Base-by-base conservation (phyloP, 768 basidiomycete species). In the Leccinum olivaceopallidum region DNA sequence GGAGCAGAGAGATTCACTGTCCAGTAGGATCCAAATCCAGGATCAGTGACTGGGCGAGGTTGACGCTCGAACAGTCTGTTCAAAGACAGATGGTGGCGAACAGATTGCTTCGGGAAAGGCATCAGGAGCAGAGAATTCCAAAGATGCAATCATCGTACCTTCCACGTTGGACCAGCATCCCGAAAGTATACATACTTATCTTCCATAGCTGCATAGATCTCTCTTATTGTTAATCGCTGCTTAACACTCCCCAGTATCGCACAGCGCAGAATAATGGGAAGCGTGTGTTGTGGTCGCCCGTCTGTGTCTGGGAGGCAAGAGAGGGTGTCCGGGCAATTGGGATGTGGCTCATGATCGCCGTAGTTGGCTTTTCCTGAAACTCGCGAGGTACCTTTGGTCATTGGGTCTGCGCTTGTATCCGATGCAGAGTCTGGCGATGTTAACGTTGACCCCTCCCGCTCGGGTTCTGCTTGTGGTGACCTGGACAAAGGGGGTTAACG, bases 1-100 rank as follows among this genome's bases (percentile, higher is more conserved):
- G 90, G 90, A n/a, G 91, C 91, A 53, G 83, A 73, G 22, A 92
- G 79, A 73, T 92, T 92, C n/a, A 93, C 91, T 37, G 90, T 92
- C 91, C 91, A 93, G 69, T 93, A 92, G 12, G 90, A 92, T 22
- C 91, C 91, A 71, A 92, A 91, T 16, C 91, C 91, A 13, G 91
- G 91, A 71, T 92, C 90, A 32, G 90, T 90, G 10, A 89, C 88
- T 8, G 91, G 91, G 54, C 91, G 83, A 20, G 88, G 87, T 66
- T 91, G 89, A 54, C 90, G 83, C 71, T 93, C 91, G 67, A 93
- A 93, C 5, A 93, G 75, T 37, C 89, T 84, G 73, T 92, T 92
- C 55, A 92, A 76, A 12, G 91, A 92, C 39, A 93, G 79, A 73
- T 92, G 91, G 63, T 93, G 91, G 59, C 91, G 83, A 59, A 93